Base-by-base conservation (phyloP, 1,284 basidiomycete genomes). In the Ustilago cynodontis region DNA sequence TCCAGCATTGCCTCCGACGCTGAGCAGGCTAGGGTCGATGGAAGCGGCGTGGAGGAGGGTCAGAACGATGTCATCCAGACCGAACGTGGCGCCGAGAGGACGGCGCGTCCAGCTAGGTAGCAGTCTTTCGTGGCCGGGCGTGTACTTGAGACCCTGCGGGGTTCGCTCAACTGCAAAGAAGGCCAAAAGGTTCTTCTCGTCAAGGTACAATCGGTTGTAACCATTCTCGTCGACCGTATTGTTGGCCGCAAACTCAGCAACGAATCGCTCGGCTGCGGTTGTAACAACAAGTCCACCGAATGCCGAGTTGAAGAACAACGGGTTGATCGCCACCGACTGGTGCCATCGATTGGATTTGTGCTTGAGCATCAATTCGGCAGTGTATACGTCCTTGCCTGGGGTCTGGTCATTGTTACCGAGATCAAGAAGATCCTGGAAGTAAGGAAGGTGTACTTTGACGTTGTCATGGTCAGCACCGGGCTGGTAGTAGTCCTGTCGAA, bases 361-460 rank as follows among this genome's bases (percentile, higher is more conserved):
- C 60, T 80, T 26, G 16, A 74, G 53, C 69, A 80, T 66, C 20
- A 80, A 18, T 10, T 79, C 77, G 43, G 61, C 51, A 7, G 66
- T 81, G 64, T 77, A 81, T 11, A 77, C 59, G 55, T 81, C 79
- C 64, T 77, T 68, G 41, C 71, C 79, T 7, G 22, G 33, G 24
- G 69, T 70, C 37, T 56, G 55, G 65, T 81, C 65, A 54, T 77
- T 73, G 60, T 67, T 63, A 3, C 70, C 79, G 39, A 73, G 53
- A 37, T 71, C 74, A 18, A 81, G 63, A n/a, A 81, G 74, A 47
- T 77, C 70, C 60, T 80, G 59, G 71, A 79, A 81, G 79, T 70
- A 78, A 31, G 71, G 66, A 37, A 79, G 54, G 59, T 79, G 63
- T 10, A 75, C 39, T 16, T 55, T 16, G 24, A 74, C 65, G 28